A percentile compares a stretch with the other conserved stretches of the same genome.
Conservation (phyloP, 1,284 basidiomycete genomes). For the Flammula alnicola region DNA sequence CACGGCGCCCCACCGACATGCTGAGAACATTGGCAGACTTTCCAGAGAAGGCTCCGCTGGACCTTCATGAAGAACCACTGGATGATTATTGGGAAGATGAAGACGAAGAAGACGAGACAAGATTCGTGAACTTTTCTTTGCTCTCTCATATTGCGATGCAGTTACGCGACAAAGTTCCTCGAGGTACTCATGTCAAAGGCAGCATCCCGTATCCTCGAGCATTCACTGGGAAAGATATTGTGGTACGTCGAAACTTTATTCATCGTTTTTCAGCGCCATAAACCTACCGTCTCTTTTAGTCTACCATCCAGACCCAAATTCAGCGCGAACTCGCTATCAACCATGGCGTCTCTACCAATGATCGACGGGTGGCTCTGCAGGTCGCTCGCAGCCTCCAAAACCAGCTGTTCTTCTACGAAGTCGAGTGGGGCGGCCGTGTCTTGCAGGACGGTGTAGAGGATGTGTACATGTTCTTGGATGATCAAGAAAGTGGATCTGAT, state of each 20-base stretch:
- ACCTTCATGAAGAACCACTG: conserved; percentile 45
- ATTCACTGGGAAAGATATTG: conserved; percentile 92
- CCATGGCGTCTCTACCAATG: conserved; percentile 74
- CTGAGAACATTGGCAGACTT: conserved; percentile 42
- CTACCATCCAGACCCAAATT: conserved; percentile 84
- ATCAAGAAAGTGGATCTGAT: conserved; percentile 71
- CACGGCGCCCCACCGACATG: conserved; percentile 40
- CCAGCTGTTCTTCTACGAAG: conserved; percentile 96
- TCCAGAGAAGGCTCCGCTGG: conserved; percentile 28
- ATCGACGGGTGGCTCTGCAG: conserved; percentile 82
- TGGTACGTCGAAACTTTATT: conserved; percentile 62
- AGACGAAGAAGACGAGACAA: conserved; percentile 75
- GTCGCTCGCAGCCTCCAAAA: conserved; percentile 90
- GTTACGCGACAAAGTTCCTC: conserved; percentile 84
- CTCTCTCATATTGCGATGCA: conserved; percentile 88
- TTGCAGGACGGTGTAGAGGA: conserved; percentile 92
- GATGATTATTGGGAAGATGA: conserved; percentile 72
- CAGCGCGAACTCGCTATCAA: conserved; percentile 74
- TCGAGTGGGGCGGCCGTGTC: conserved; percentile 89
- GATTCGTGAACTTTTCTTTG: conserved; percentile 84
- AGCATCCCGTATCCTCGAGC: conserved; percentile 86
- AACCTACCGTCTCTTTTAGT: conserved; percentile 46
- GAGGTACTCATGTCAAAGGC: conserved; percentile 90
- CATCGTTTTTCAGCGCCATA: conserved; percentile 30
- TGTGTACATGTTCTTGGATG: conserved; percentile 95